These are phyloP conservation scores for Margaritispora aquatica DNA, from an alignment of 495 filamentous ascomycete species.

Conservation along the genomic window DNA sequence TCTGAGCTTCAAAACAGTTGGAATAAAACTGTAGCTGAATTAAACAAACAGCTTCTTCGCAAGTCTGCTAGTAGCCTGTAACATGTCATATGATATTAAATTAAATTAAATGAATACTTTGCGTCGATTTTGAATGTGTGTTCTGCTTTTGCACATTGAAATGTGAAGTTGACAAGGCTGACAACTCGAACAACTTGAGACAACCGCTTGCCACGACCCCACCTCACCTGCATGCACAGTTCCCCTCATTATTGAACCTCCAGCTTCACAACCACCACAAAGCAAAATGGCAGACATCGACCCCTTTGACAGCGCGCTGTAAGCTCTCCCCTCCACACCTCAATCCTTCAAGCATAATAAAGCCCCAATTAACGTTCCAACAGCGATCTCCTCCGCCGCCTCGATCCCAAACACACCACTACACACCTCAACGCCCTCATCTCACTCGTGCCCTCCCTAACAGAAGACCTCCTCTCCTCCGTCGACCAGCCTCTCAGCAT, in stretches of 20 bases:
- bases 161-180: not conserved
- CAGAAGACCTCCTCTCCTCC: slow-evolving; percentile 95
- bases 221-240: slow-evolving; percentile 12
- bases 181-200: not conserved
- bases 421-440: slow-evolving; percentile 81
- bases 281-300: slow-evolving; percentile 32
- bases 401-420: slow-evolving; percentile 87
- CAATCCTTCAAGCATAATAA: not conserved
- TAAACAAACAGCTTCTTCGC: no score
- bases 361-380: not conserved
- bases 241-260: not conserved
- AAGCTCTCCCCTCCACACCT: slow-evolving; percentile 22
- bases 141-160: not conserved
- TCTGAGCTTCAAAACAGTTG: no score
- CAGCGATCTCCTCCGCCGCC: slow-evolving; percentile 96
- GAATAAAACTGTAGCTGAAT: no score
- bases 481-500: slow-evolving; percentile 92
- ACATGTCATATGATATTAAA: not conserved
- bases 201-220: slow-evolving; percentile 9
- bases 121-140: not conserved
- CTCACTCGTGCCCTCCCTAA: slow-evolving; percentile 78
- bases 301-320: slow-evolving; percentile 80
- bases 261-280: slow-evolving; percentile 1
- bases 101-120: not conserved
- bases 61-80: no score